phyloP scores from a whole-genome alignment of 192 early-diverging fungal genomes.

The Podochytrium sp. region DNA sequence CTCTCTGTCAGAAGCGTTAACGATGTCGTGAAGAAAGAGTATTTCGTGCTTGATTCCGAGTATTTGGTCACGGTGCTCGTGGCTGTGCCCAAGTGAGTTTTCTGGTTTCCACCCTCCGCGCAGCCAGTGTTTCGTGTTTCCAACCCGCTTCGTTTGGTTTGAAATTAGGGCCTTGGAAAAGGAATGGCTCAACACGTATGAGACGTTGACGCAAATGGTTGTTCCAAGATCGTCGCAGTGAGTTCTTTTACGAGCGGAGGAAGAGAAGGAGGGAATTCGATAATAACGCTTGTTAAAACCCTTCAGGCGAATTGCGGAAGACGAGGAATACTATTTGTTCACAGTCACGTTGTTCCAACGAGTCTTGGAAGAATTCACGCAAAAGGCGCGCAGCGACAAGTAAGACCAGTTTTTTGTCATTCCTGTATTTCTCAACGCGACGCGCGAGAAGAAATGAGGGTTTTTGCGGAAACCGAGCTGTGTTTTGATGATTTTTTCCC shows the following conservation, averaged over 20 bases:
- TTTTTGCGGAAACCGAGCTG: no score
- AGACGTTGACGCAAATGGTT: slow-evolving; percentile 90
- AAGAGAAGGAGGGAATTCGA: no score
- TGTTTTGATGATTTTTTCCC: neutral
- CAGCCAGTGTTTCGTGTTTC: neutral
- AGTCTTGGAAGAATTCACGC: slow-evolving; percentile 86
- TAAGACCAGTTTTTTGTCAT: neutral
- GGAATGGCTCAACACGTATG: slow-evolving; percentile 88
- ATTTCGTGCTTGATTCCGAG: slow-evolving; percentile 91
- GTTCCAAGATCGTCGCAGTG: slow-evolving; percentile 93
- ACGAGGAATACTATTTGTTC: slow-evolving; percentile 92
- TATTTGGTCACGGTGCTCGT: slow-evolving; percentile 91
- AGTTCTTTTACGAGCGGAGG: no score
- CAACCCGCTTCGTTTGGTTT: neutral
- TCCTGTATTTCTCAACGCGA: no score
- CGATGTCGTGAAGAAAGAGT: slow-evolving; percentile 89
- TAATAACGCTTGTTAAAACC: neutral
- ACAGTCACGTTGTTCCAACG: slow-evolving; percentile 92
- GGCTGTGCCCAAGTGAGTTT: slow-evolving; percentile 85
- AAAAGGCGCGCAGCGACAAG: slow-evolving; percentile 73
- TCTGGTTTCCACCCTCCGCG: neutral
- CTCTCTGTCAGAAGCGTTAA: slow-evolving; percentile 85
- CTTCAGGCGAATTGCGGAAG: slow-evolving; percentile 83
- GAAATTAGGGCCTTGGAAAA: slow-evolving; percentile 60
- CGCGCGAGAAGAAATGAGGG: no score